Conservation (phyloP, 805 yeast genomes). For the Priceomyces medius region DNA sequence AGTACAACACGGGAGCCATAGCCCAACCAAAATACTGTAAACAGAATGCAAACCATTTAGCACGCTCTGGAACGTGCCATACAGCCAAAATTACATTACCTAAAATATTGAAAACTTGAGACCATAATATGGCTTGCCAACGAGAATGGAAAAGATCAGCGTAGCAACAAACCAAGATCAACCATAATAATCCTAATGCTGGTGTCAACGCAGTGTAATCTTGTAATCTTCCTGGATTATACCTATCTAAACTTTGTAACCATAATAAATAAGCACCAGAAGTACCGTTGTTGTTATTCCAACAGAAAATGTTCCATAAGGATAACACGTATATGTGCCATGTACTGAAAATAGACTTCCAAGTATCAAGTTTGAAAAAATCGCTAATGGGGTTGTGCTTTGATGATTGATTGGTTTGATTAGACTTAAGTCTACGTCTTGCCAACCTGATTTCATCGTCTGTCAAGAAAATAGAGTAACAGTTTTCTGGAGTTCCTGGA, state of each 20-base stretch:
- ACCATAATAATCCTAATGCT: conserved; percentile 37
- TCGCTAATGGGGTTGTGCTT: conserved; percentile 21
- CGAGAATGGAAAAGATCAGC: conserved; percentile 42
- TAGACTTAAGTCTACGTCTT: conserved; percentile 13
- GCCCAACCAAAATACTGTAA: conserved; percentile 57
- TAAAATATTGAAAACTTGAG: conserved; percentile 49
- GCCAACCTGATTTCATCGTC: conserved; percentile 27
- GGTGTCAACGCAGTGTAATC: conserved; percentile 42
- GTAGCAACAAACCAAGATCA: conserved; percentile 19
- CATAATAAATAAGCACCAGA: conserved; percentile 45
- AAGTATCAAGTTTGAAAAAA: conserved; percentile 36
- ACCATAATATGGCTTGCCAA: conserved; percentile 44
- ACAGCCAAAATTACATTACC: conserved; percentile 53
- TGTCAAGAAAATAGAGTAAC: conserved; percentile 23
- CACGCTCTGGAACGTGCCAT: conserved; percentile 51
- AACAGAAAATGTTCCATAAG: conserved; percentile 52
- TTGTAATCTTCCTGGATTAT: conserved; percentile 29
- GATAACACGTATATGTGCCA: conserved; percentile 59
- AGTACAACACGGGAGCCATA: conserved; percentile 55
- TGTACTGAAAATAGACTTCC: conserved; percentile 35
- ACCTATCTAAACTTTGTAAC: conserved; percentile 36
- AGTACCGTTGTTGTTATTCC: conserved; percentile 53
- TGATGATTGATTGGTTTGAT: conserved; percentile 12
- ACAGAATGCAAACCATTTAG: conserved; percentile 61
- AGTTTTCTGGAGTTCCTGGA: conserved; percentile 59